Evolutionary conservation across 345 rosid species (phyloP), one percentile per base, ranked within the genome.

Genomic region (Geranium rotundifolium): DNA sequence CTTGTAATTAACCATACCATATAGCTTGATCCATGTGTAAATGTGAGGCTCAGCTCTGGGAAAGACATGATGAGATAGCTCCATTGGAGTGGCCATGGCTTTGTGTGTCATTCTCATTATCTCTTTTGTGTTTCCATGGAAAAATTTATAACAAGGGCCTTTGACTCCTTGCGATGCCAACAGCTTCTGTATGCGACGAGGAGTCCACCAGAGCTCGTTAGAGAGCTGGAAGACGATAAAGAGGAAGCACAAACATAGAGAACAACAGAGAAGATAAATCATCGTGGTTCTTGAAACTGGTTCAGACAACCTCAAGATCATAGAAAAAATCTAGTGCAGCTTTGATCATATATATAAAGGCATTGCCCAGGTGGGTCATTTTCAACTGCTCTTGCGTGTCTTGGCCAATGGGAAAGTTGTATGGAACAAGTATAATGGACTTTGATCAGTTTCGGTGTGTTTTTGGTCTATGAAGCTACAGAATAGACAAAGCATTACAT

Each of bases 101-200:
- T 65, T 59, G 3, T 58, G 56, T 57, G 60, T 65, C 76, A 76
- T 70, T 46, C 27, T 30, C n/a, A 31, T 7, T 0, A 73, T 65
- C 27, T 79, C 80, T 60, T 46, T 69, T 54, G 63, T 71, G 73
- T 31, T 82, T 27, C 86, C 82, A 61, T 69, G 67, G 54, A 75
- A 14, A 56, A 82, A 77, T 49, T 17, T 71, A 69, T 65, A 75
- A 58, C 80, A 30, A 59, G 75, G 80, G 31, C 84, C 82, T 56
- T n/a, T 55, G 29, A 77, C 61, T 6, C 77, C 71, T 31, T 71
- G 64, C 3, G 67, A 54, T 1, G 54, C 64, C 66, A 73, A 59
- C 16, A 60, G 19, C 8, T 54, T 30, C 6, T 63, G 75, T 15
- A 55, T 62, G 9, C 56, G 69, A 15, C 60, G 50, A 1, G 67